Evolutionary conservation across 2,329 filamentous ascomycete species (phyloP).

Genomic region (Cladosporium sp.): DNA sequence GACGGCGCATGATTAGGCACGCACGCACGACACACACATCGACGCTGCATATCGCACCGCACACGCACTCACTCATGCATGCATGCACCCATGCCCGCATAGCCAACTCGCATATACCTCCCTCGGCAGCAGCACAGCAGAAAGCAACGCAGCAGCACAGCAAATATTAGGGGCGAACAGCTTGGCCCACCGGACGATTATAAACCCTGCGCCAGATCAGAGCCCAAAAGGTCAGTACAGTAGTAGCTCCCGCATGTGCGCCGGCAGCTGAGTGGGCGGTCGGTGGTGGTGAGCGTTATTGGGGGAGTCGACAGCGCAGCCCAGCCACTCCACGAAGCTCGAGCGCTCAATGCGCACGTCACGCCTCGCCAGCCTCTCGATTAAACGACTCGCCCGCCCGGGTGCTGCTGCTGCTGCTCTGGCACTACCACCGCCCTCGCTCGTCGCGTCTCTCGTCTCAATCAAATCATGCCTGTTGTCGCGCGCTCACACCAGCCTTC

Average conservation of each 20-base stretch:
- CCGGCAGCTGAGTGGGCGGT: neutral
- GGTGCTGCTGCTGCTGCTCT: neutral
- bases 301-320: neutral
- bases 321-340: constrained; percentile 1
- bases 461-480: constrained; percentile 4
- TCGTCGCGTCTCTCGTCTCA: neutral
- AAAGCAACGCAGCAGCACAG: too few relatives aligned
- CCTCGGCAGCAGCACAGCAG: neutral
- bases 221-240: neutral
- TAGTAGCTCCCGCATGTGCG: neutral
- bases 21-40: neutral
- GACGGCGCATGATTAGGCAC: neutral
- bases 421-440: neutral
- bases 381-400: neutral
- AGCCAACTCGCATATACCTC: neutral
- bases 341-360: constrained; percentile 2
- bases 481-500: neutral
- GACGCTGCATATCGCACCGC: neutral
- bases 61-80: neutral
- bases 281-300: too few relatives aligned
- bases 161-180: neutral
- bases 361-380: constrained; percentile 7
- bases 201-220: neutral
- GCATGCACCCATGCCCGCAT: neutral
- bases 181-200: neutral